Percentiles rank a stretch among this genome's conserved stretches.
These are phyloP conservation scores for Cerrena zonata DNA, from an alignment of 1,284 basidiomycete genomes.

Conservation along the genomic window DNA sequence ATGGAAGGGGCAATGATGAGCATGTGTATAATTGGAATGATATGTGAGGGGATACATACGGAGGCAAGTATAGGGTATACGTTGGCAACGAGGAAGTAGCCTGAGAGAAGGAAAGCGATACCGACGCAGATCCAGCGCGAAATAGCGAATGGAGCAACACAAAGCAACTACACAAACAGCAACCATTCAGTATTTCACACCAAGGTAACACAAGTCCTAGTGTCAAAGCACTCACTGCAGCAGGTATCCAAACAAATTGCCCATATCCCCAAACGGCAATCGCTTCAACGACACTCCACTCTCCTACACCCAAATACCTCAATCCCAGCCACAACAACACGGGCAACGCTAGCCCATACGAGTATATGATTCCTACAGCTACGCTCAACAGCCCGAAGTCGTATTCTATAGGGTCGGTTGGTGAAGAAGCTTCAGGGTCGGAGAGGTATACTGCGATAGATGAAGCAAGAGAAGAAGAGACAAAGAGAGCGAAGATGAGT, in stretches of 20 bases:
- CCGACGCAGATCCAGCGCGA: conserved; percentile 76
- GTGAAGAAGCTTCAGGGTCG: conserved; percentile 34
- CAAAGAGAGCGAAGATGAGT: conserved; percentile 83
- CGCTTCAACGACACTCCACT: conserved; percentile 81
- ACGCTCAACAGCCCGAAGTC: conserved; percentile 81
- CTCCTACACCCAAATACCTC: conserved; percentile 76
- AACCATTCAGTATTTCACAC: background rate
- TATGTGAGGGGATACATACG: conserved; percentile 43
- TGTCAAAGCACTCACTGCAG: conserved; percentile 49
- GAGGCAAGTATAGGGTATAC: conserved; percentile 83
- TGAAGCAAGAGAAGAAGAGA: conserved; percentile 83
- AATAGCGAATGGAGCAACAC: conserved; percentile 74
- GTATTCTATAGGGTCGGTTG: conserved; percentile 51
- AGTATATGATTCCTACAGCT: conserved; percentile 78
- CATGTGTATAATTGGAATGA: background rate
- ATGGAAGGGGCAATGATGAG: background rate
- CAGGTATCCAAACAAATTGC: conserved; percentile 74
- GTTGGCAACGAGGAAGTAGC: conserved; percentile 78
- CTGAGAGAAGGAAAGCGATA: conserved; percentile 68
- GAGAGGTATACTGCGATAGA: conserved; percentile 80
- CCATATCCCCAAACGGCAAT: conserved; percentile 70
- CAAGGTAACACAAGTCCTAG: background rate
- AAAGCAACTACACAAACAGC: conserved; percentile 52
- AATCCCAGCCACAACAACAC: conserved; percentile 74
- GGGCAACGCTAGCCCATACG: conserved; percentile 79